phyloP scores from a whole-genome alignment of 495 filamentous ascomycete species.

The Annulohypoxylon moriforme region DNA sequence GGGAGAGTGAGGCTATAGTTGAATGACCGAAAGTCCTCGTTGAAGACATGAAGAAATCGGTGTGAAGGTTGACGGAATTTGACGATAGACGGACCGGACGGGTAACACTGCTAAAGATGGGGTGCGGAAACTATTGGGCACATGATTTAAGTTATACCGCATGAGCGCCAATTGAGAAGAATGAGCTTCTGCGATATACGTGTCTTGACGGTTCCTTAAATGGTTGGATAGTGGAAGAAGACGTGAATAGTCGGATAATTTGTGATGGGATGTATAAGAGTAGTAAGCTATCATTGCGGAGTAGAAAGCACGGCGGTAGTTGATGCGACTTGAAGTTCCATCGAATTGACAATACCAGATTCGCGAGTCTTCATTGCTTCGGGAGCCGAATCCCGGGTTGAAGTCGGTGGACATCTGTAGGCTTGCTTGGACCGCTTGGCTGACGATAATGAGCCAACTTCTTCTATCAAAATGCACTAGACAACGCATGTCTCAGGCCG shows the following conservation, averaged over 20 bases:
- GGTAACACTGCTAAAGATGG: neutral
- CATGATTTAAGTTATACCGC: neutral
- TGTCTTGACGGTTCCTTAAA: neutral
- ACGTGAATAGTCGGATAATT: neutral
- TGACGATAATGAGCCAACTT: neutral
- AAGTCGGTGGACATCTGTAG: neutral
- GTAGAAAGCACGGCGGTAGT: neutral
- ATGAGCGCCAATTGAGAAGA: neutral
- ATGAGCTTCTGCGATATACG: neutral
- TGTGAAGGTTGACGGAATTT: neutral
- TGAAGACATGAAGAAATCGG: neutral
- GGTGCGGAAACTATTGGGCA: neutral
- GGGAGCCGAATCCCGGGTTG: neutral
- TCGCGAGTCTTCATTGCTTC: neutral
- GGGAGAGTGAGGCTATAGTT: neutral
- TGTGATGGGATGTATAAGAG: neutral
- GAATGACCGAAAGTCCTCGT: neutral
- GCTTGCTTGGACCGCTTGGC: neutral
- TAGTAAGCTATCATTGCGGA: neutral
- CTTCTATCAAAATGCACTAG: neutral
- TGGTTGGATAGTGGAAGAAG: neutral
- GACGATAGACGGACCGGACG: neutral
- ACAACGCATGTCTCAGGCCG: neutral
- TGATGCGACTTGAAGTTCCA: neutral
- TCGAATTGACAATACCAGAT: neutral